phyloP scores from a whole-genome alignment of 208 protist species.

The Tritrichomonas musculus region DNA sequence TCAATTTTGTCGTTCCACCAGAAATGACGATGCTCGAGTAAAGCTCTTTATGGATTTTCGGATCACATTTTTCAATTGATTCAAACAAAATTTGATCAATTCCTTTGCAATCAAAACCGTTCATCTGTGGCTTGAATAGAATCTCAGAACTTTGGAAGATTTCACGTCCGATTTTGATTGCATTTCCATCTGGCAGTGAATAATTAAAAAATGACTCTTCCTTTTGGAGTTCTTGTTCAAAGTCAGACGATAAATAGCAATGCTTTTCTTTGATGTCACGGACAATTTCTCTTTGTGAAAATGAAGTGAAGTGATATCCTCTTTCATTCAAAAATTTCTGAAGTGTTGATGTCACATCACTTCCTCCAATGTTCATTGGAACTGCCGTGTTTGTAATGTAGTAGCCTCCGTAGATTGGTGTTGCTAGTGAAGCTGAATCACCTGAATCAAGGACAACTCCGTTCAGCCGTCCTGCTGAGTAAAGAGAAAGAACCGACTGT shows the following conservation, averaged over 20 bases:
- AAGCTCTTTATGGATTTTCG: constrained; percentile 57
- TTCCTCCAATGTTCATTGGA: constrained; percentile 59
- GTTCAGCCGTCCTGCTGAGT: constrained; percentile 72
- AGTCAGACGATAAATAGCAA: constrained; percentile 63
- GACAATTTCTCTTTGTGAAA: constrained; percentile 64
- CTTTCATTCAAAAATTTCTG: constrained; percentile 56
- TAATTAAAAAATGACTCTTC: constrained; percentile 56
- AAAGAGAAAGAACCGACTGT: constrained; percentile 90
- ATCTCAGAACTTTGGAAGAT: constrained; percentile 63
- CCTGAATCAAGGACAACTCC: constrained; percentile 82
- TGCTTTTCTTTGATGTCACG: constrained; percentile 69
- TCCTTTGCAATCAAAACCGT: neutral
- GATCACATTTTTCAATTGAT: constrained; percentile 65
- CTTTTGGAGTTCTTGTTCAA: constrained; percentile 54
- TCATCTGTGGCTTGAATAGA: constrained; percentile 57
- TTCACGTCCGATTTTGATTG: constrained; percentile 51
- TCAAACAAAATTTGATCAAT: constrained; percentile 58
- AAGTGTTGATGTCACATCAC: constrained; percentile 61
- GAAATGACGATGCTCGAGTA: constrained; percentile 58
- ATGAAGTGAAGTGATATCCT: constrained; percentile 60
- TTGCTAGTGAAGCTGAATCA: constrained; percentile 84
- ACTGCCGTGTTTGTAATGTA: constrained; percentile 53
- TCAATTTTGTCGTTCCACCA: constrained; percentile 57
- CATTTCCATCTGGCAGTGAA: constrained; percentile 63
- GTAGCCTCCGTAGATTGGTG: constrained; percentile 83